Evolutionary conservation across 1,139 yeast genomes (phyloP), one percentile per base, ranked within the genome.

Genomic region (Geotrichum siamense): DNA sequence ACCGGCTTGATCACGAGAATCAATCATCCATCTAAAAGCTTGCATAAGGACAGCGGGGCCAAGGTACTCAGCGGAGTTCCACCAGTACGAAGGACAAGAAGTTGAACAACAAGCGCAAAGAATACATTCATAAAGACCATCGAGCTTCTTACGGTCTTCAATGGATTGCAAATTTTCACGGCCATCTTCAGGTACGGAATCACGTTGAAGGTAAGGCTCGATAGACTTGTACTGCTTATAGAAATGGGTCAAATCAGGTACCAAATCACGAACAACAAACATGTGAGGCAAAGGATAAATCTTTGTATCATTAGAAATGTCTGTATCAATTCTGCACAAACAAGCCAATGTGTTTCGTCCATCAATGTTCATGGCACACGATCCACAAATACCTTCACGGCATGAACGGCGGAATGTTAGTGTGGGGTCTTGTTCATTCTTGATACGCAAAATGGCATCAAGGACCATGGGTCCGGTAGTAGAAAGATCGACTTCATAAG

Each of bases 41-140:
- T 91, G 98, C 96, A 91, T 85, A 67, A 91, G 77, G 48, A 91
- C 97, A 23, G 97, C 97, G 28, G 98, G 97, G 48, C 98, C 98
- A 60, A 93, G 74, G 71, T 93, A 93, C 73, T 93, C 94, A 69
- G 89, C 95, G 71, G 87, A 96, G 72, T 93, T 93, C 99, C 99
- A 93, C 98, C 99, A 93, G 76, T 93, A 93, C 5, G 97, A 87
- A 44, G 99, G 98, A 74, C 99, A 91, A 27, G 98, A 79, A 42
- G 99, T 93, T 31, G 97, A 89, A 70, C 98, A 91, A 71, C 98
- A 91, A 22, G 98, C 98, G 74, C 98, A 91, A 63, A 91, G 75
- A 59, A 91, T 91, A 74, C 98, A 91, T 70, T 91, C 98, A 70
- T 91, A 91, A 58, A 91, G 72, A 48, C 98, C 97, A 66, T 91